Conservation (phyloP, 2,329 filamentous ascomycete species). For the Aspergillus pseudoglaucus region DNA sequence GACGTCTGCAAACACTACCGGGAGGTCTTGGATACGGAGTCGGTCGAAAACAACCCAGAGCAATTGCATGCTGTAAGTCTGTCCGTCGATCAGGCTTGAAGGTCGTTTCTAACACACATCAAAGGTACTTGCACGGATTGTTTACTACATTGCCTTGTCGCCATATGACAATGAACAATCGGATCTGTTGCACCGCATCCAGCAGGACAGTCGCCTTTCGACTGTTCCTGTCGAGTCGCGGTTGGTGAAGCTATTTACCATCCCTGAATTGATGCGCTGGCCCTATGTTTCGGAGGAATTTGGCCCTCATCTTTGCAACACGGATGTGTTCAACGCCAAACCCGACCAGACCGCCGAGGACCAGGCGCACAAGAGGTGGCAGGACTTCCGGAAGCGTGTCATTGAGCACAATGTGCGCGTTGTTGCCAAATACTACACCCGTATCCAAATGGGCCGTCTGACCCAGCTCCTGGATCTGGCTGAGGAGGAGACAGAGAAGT, state of each 20-base stretch:
- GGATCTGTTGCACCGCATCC: constrained; percentile 88
- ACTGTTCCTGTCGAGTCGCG: constrained; percentile 74
- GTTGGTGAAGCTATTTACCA: constrained; percentile 88
- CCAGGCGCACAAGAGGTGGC: constrained; percentile 80
- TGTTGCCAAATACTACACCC: constrained; percentile 96
- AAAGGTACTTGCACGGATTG: constrained; percentile 87
- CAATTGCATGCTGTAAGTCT: constrained; percentile 74
- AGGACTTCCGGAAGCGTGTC: constrained; percentile 92
- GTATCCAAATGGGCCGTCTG: constrained; percentile 85
- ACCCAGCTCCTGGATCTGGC: constrained; percentile 86
- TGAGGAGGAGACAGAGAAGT: constrained; percentile 96
- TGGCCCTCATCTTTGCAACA: constrained; percentile 76
- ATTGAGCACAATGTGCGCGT: constrained; percentile 99
- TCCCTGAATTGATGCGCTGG: constrained; percentile 97
- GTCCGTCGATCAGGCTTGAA: background rate
- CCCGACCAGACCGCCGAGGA: constrained; percentile 61
- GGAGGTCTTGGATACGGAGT: constrained; percentile 92
- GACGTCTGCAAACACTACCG: constrained; percentile 98
- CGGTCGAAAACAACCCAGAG: constrained; percentile 80
- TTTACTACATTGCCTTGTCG: constrained; percentile 94
- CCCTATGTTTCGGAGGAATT: constrained; percentile 85
- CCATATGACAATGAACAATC: constrained; percentile 98
- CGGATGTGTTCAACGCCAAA: constrained; percentile 75
- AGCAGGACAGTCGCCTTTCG: constrained; percentile 73
- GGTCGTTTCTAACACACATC: constrained; percentile 5